These are phyloP conservation scores for Blastocystis sp. DNA, from an alignment of 352 stramenopile genomes.

Conservation along the genomic window DNA sequence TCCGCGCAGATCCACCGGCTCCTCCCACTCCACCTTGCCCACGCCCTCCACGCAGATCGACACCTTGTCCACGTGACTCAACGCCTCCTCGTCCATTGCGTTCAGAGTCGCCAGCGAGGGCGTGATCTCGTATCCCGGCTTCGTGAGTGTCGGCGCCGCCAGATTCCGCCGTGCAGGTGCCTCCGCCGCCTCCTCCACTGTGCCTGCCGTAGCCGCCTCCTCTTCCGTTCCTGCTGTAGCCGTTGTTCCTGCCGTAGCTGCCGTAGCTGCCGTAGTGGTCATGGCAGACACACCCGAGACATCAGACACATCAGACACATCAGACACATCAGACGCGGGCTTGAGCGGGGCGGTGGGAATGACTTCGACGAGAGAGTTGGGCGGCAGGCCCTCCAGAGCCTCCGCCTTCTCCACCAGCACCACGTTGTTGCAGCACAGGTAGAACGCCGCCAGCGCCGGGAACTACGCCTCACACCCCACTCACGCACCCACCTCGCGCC, in stretches of 20 bases:
- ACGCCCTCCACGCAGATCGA: conserved; percentile 71
- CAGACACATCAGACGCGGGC: background rate
- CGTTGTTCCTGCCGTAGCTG: background rate
- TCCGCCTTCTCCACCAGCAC: no score
- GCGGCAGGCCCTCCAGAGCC: no score
- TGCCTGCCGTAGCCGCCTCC: background rate
- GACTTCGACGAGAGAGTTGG: background rate
- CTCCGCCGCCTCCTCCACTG: background rate
- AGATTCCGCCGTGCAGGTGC: background rate
- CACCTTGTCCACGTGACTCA: conserved; percentile 76
- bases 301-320: no score
- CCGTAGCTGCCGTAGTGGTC: no score
- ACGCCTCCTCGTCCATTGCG: conserved; percentile 75
- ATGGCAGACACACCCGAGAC: no score
- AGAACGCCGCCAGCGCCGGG: no score
- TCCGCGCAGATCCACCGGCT: background rate
- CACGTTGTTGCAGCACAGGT: no score
- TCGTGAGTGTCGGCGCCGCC: conserved; percentile 20
- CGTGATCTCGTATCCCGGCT: conserved; percentile 3
- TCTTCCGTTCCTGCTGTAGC: background rate
- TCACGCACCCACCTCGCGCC: no score
- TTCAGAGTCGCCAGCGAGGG: conserved; percentile 34
- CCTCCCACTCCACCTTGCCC: background rate
- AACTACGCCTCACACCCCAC: no score
- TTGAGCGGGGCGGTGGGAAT: background rate